Evolutionary conservation across 805 yeast genomes (phyloP).

Genomic region (Candida odintsovae): DNA sequence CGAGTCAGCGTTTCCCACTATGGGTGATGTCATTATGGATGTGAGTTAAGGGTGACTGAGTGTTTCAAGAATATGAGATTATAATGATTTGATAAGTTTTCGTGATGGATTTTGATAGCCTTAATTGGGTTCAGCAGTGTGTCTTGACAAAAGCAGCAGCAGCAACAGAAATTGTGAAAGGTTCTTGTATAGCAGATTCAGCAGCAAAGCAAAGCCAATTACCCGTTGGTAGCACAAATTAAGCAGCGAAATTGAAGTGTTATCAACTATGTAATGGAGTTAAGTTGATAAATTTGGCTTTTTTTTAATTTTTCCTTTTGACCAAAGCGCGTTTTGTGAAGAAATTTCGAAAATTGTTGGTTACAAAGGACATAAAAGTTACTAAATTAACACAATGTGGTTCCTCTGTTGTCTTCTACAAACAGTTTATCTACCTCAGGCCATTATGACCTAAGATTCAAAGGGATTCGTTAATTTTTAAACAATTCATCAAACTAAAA

Average conservation of each 20-base stretch:
- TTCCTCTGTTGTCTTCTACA: neutral
- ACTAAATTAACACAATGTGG: neutral
- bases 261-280: neutral
- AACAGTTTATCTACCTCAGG: neutral
- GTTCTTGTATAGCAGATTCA: neutral
- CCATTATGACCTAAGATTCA: neutral
- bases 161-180: neutral
- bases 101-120: neutral
- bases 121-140: too few relatives aligned
- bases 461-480: neutral
- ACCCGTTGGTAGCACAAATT: neutral
- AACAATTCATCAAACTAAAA: neutral
- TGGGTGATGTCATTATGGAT: neutral
- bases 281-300: neutral
- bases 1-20: neutral
- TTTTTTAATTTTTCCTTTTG: too few relatives aligned
- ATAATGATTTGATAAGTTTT: neutral
- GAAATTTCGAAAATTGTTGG: neutral
- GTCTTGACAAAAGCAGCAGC: neutral
- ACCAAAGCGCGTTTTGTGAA: neutral
- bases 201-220: neutral
- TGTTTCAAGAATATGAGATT: neutral
- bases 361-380: neutral
- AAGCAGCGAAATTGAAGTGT: neutral
- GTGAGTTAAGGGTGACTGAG: neutral